Evolutionary conservation across 176 grass and related monocot genomes (phyloP).

Genomic region (Eremochloa ophiuroides): DNA sequence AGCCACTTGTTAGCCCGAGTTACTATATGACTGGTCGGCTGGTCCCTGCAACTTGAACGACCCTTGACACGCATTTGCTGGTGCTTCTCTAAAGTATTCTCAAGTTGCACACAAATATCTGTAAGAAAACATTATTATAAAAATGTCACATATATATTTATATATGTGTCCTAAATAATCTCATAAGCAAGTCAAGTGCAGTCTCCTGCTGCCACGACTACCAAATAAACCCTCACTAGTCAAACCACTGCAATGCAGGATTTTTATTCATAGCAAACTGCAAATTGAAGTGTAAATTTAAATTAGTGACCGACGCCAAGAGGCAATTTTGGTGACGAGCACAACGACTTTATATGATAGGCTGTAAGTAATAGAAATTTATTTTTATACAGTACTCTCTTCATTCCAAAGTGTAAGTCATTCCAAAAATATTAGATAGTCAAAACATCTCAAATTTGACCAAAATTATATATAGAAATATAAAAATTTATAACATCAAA

Average conservation of each 20-base stretch:
- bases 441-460: no score
- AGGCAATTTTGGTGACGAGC: not conserved
- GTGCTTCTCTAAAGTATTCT: slow-evolving; percentile 1
- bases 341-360: not conserved
- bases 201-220: no score
- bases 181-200: no score
- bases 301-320: not conserved
- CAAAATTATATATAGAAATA: no score
- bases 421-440: no score
- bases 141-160: no score
- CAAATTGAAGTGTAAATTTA: not conserved
- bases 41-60: not conserved
- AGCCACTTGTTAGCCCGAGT: not conserved
- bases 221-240: no score
- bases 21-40: not conserved
- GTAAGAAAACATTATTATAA: not conserved
- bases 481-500: no score
- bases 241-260: no score
- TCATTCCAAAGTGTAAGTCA: no score
- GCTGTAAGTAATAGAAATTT: not conserved
- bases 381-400: not conserved
- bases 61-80: not conserved
- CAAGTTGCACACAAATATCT: slow-evolving; percentile 19
- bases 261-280: not conserved
- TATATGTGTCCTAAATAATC: no score